Evolutionary conservation across 495 filamentous ascomycete species (phyloP), one percentile per base, ranked within the genome.

Genomic region (Penicillium pulvis): DNA sequence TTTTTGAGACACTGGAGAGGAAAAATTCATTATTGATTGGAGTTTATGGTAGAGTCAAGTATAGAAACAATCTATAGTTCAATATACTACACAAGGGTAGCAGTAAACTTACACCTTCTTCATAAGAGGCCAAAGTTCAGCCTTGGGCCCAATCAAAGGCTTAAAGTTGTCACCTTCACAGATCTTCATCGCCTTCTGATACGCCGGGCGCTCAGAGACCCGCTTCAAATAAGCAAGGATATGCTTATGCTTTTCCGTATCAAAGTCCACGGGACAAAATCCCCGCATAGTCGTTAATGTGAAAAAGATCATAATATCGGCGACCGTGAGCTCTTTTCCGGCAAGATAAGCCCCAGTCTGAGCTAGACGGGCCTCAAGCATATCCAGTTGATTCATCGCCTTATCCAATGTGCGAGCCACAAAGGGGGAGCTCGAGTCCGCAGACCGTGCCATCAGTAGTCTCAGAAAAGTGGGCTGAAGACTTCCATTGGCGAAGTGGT

Each of bases 281-380:
- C 71, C 69, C 19, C 85, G 71, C 76, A 85, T 75, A 11, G 81
- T 85, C 3, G 83, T 85, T 46, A 87, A 66, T 28, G 70, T 70
- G 53, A 73, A 81, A 8, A 86, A 67, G 6, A 54, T 74, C 80
- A 86, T 87, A 33, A 87, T 74, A 74, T 89, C 86, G 1, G 85
- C 85, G 0, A 78, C 81, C 1, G 83, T 87, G 56, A 89, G 81
- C 50, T 83, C 70, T 23, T 78, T 68, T 12, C 85, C 86, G 0
- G 83, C 85, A n/a, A 89, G 62, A 70, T 78, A 88, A 23, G 71
- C 62, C n/a, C 64, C 64, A 1, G 75, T 75, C 30, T 74, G 61
- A 2, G 55, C 60, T 6, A 88, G 62, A 23, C 78, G 61, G 17
- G 71, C 57, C 53, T 88, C 75, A 28, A 86, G 49, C 16, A 73